A percentile compares a stretch with the other conserved stretches of the same genome.
phyloP scores from a whole-genome alignment of 345 rosid species.

The Hibiscus trionum region DNA sequence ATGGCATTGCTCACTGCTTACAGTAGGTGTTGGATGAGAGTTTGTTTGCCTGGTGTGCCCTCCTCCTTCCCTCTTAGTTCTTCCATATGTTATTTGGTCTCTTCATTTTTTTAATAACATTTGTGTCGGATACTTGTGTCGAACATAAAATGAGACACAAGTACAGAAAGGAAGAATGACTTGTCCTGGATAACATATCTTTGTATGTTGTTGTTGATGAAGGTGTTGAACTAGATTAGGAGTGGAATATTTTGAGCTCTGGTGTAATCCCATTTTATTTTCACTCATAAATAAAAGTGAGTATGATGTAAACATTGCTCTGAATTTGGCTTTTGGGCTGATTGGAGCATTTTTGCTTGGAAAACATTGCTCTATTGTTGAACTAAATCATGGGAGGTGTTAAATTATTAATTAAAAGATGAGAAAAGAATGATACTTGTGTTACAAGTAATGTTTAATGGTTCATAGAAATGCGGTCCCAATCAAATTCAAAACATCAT shows the following conservation, averaged over 20 bases:
- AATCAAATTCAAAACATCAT: background rate
- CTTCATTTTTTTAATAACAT: background rate
- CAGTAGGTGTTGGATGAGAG: constrained; percentile 60
- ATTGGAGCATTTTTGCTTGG: background rate
- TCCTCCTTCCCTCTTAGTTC: constrained; percentile 47
- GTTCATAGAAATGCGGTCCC: background rate
- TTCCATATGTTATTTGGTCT: background rate
- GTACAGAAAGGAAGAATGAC: background rate
- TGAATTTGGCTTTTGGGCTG: background rate
- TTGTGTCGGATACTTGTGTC: background rate
- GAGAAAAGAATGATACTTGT: no score
- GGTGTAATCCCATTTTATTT: constrained; percentile 11
- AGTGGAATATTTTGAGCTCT: constrained; percentile 11
- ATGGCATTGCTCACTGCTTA: constrained; percentile 5
- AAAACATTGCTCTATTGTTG: background rate
- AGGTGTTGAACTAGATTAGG: constrained; percentile 12
- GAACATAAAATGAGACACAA: background rate
- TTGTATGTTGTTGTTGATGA: background rate
- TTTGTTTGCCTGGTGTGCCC: constrained; percentile 57
- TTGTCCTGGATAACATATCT: background rate
- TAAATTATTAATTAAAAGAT: no score
- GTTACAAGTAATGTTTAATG: background rate
- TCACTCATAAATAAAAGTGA: background rate
- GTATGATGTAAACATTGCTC: background rate
- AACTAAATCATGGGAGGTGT: background rate